A percentile compares a stretch with the other conserved stretches of the same genome.
Conservation (phyloP, 192 early-diverging fungal genomes). For the Lunasporangiospora selenospora region DNA sequence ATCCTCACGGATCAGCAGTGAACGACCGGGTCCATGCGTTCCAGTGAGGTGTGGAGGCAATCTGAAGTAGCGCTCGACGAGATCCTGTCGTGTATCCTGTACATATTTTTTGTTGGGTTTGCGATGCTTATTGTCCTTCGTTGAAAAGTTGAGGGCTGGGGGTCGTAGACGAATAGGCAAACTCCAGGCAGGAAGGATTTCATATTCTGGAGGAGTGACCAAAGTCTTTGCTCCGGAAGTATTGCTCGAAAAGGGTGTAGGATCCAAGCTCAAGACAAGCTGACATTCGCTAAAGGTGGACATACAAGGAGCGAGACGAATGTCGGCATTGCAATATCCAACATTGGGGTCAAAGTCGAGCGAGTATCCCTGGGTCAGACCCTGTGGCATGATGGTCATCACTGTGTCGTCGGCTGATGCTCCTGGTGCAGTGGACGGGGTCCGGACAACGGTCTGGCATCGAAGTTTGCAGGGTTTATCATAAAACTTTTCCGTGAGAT, state of each 20-base stretch:
- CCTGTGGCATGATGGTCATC: slow-evolving; percentile 48
- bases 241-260: slow-evolving; percentile 18
- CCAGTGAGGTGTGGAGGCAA: slow-evolving; percentile 29
- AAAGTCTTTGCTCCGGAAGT: slow-evolving; percentile 9
- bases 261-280: slow-evolving; percentile 33
- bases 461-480: slow-evolving; percentile 38
- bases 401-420: slow-evolving; percentile 30
- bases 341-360: slow-evolving; percentile 47
- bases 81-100: slow-evolving; percentile 39
- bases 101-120: slow-evolving; percentile 43
- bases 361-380: slow-evolving; percentile 34
- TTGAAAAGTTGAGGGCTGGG: slow-evolving; percentile 35
- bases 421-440: slow-evolving; percentile 23
- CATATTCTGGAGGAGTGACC: slow-evolving; percentile 37
- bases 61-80: slow-evolving; percentile 42
- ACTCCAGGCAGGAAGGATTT: slow-evolving; percentile 43
- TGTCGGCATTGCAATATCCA: slow-evolving; percentile 39
- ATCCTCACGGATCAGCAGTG: slow-evolving; percentile 38
- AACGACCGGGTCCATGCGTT: slow-evolving; percentile 18
- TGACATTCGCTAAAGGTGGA: slow-evolving; percentile 40
- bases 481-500: slow-evolving; percentile 46
- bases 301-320: slow-evolving; percentile 46
- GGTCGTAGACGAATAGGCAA: slow-evolving; percentile 38
- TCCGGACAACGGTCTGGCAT: slow-evolving; percentile 37
- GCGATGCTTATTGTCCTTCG: slow-evolving; percentile 43